A percentile compares a stretch with the other conserved stretches of the same genome.
Evolutionary conservation across 306 rosid genomes (phyloP).

Genomic region (Medicago arabica): DNA sequence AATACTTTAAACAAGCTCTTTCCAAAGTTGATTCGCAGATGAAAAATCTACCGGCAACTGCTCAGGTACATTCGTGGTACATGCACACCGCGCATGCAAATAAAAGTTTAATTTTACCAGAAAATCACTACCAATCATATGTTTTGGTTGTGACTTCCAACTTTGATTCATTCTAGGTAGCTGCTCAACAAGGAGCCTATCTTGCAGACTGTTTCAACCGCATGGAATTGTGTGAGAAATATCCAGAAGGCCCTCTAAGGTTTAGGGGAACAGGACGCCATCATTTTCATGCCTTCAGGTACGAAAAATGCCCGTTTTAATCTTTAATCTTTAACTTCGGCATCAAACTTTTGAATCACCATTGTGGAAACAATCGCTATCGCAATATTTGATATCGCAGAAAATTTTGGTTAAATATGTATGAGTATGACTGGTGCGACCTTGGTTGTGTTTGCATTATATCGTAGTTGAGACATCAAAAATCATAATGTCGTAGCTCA

Average conservation of each 20-base stretch:
- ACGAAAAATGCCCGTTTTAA: not conserved
- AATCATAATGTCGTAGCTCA: not conserved
- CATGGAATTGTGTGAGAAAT: conserved; percentile 74
- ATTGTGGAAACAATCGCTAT: not conserved
- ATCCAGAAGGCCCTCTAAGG: conserved; percentile 94
- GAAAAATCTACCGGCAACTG: conserved; percentile 96
- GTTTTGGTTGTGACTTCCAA: conserved; percentile 11
- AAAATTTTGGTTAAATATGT: not conserved
- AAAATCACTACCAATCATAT: too few relatives aligned
- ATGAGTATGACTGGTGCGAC: not conserved
- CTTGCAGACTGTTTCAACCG: conserved; percentile 90
- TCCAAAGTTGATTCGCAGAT: conserved; percentile 92
- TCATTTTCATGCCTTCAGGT: conserved; percentile 88
- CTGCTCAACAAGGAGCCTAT: conserved; percentile 89
- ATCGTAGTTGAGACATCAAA: not conserved
- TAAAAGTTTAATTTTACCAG: too few relatives aligned
- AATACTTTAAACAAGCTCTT: conserved; percentile 75
- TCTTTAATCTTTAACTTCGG: not conserved
- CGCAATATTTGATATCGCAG: not conserved
- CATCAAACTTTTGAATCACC: not conserved
- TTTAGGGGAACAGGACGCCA: conserved; percentile 94
- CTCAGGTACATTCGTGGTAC: conserved; percentile 62
- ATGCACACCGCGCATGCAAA: too few relatives aligned
- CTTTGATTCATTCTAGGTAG: conserved; percentile 62
- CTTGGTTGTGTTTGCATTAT: not conserved